phyloP scores from a whole-genome alignment of 352 stramenopile species.

The Phytophthora macrochlamydospora region DNA sequence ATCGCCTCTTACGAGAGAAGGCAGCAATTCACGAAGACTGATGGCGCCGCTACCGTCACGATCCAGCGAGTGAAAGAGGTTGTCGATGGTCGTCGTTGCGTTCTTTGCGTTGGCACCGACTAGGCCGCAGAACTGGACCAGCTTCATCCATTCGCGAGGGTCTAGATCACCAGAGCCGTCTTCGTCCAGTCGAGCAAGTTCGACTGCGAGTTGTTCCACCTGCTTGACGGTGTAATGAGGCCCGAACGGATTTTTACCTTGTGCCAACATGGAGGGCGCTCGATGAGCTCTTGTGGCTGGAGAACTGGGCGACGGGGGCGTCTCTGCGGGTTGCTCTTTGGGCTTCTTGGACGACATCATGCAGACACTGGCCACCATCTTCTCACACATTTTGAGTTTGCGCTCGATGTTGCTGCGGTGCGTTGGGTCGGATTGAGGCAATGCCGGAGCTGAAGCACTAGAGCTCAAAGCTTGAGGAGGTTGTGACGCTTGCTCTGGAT shows the following conservation, averaged over 20 bases:
- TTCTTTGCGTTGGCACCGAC: conserved; percentile 23
- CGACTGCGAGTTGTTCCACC: conserved; percentile 57
- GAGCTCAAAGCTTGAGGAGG: conserved; percentile 16
- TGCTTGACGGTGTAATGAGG: conserved; percentile 64
- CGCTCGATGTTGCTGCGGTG: conserved; percentile 56
- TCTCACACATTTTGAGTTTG: conserved; percentile 64
- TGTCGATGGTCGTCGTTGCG: conserved; percentile 37
- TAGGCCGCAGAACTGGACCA: conserved; percentile 39
- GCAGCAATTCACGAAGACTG: conserved; percentile 54
- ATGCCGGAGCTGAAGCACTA: conserved; percentile 28
- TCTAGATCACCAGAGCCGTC: conserved; percentile 65
- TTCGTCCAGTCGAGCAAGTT: conserved; percentile 55
- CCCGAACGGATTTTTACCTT: conserved; percentile 50
- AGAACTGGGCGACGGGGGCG: conserved; percentile 7
- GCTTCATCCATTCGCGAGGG: conserved; percentile 56
- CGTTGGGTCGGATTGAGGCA: conserved; percentile 6
- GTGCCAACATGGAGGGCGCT: conserved; percentile 6
- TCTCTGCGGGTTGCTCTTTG: conserved; percentile 18
- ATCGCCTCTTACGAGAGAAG: conserved; percentile 45
- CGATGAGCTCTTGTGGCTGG: conserved; percentile 8
- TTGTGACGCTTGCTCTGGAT: conserved; percentile 7
- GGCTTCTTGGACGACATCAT: conserved; percentile 16
- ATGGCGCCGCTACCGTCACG: conserved; percentile 57
- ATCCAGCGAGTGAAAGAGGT: conserved; percentile 57
- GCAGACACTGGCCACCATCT: conserved; percentile 33